Conservation (phyloP, 1,284 basidiomycete genomes). For the Heterobasidion occidentale region DNA sequence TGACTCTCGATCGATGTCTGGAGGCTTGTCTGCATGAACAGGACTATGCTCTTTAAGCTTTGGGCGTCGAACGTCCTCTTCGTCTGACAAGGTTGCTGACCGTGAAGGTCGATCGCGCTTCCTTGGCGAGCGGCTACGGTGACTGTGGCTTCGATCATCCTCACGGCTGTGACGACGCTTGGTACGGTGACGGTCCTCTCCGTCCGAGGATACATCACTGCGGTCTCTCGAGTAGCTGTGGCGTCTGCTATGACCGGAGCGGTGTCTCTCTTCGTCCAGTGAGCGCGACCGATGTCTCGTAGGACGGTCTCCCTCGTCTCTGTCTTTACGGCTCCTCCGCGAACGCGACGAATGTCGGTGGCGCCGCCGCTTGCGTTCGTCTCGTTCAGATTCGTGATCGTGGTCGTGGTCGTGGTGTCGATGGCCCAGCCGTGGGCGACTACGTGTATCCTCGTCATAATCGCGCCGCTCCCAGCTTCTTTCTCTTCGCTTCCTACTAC, state of each 20-base stretch:
- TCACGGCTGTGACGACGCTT: not conserved
- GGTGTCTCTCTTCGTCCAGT: not conserved
- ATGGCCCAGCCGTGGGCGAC: conserved; percentile 15
- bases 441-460: conserved; percentile 29
- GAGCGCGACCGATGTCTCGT: not conserved
- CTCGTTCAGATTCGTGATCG: conserved; percentile 3
- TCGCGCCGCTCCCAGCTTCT: conserved; percentile 32
- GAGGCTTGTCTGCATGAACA: conserved; percentile 15
- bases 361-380: conserved; percentile 15
- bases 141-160: not conserved
- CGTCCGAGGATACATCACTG: not conserved
- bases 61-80: not conserved
- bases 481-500: conserved; percentile 23
- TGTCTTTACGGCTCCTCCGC: not conserved
- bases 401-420: conserved; percentile 1
- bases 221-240: not conserved
- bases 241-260: not conserved
- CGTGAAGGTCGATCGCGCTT: conserved; percentile 1
- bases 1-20: conserved; percentile 13
- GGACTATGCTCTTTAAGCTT: conserved; percentile 4
- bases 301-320: not conserved
- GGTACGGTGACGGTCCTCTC: not conserved
- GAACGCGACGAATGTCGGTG: conserved; percentile 14
- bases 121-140: conserved; percentile 2
- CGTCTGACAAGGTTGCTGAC: conserved; percentile 9